phyloP scores from a whole-genome alignment of 805 yeast species.

The Starmerella etchellsii region DNA sequence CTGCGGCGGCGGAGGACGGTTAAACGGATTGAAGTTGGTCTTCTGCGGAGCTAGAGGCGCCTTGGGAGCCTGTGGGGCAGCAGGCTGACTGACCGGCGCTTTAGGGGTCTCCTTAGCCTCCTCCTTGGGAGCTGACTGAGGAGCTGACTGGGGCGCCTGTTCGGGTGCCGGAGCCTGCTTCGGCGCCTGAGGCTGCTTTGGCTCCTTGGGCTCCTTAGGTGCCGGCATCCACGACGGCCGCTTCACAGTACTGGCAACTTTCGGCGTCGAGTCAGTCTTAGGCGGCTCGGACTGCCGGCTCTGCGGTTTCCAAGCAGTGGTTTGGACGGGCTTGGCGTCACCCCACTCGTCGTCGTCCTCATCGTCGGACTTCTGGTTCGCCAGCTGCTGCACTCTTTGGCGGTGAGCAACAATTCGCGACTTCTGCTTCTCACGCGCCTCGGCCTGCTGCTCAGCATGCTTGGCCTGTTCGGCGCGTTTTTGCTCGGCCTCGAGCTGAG shows the following conservation, averaged over 20 bases:
- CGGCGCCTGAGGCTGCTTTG: neutral
- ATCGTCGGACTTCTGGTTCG: constrained; percentile 22
- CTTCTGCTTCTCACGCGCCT: constrained; percentile 25
- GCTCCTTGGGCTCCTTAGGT: neutral
- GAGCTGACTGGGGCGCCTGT: neutral
- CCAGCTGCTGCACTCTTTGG: constrained; percentile 22
- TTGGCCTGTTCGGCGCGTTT: constrained; percentile 28
- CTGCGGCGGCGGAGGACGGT: constrained; percentile 13
- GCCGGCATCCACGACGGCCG: constrained; percentile 19
- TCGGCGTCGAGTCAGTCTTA: constrained; percentile 8
- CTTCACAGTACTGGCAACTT: constrained; percentile 15
- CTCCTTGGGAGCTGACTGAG: constrained; percentile 8
- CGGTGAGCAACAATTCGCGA: constrained; percentile 21
- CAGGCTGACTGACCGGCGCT: constrained; percentile 8
- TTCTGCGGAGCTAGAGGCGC: constrained; percentile 9
- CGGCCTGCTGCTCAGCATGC: constrained; percentile 22
- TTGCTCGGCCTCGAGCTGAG: constrained; percentile 30
- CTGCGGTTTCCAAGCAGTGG: constrained; percentile 10
- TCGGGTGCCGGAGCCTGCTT: neutral
- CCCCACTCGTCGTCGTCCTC: constrained; percentile 21
- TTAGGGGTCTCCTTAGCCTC: constrained; percentile 4
- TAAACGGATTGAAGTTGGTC: constrained; percentile 11
- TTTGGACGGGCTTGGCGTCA: constrained; percentile 12
- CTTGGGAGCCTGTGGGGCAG: constrained; percentile 7
- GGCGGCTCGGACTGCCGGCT: constrained; percentile 1